Evolutionary conservation across 768 basidiomycete species (phyloP).

Genomic region (Pulveroboletus sp.): DNA sequence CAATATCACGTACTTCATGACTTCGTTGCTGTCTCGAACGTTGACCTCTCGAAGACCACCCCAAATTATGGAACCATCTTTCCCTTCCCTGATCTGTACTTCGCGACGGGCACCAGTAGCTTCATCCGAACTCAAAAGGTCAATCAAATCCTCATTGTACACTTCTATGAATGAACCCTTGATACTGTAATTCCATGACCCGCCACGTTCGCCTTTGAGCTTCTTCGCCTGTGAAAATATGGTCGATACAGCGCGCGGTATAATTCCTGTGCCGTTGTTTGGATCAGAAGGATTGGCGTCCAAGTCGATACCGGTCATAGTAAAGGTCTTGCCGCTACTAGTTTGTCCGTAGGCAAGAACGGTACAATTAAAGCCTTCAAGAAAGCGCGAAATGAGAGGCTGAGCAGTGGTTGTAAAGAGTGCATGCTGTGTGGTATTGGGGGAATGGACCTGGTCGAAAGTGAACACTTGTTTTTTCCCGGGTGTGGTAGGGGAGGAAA

Average conservation of each 20-base stretch:
- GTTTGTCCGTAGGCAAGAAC: slow-evolving; percentile 33
- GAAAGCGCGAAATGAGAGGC: slow-evolving; percentile 79
- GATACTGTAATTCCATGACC: slow-evolving; percentile 70
- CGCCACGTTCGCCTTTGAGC: slow-evolving; percentile 69
- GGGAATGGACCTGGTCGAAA: slow-evolving; percentile 92
- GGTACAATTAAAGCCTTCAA: slow-evolving; percentile 96
- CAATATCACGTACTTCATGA: slow-evolving; percentile 73
- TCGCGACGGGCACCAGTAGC: slow-evolving; percentile 63
- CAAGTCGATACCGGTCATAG: slow-evolving; percentile 94
- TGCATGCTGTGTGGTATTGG: slow-evolving; percentile 77
- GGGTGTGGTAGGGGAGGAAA: slow-evolving; percentile 43
- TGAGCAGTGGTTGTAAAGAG: slow-evolving; percentile 83
- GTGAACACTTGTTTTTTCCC: slow-evolving; percentile 82
- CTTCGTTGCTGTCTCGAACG: slow-evolving; percentile 79
- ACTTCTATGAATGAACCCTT: slow-evolving; percentile 96
- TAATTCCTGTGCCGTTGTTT: slow-evolving; percentile 86
- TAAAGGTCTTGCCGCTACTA: slow-evolving; percentile 49
- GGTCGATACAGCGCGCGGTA: slow-evolving; percentile 86
- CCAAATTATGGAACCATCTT: slow-evolving; percentile 96
- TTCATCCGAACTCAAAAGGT: slow-evolving; percentile 79
- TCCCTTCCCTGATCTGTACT: slow-evolving; percentile 95
- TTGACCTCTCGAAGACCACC: slow-evolving; percentile 88
- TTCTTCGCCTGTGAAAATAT: slow-evolving; percentile 80
- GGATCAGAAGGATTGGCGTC: slow-evolving; percentile 82
- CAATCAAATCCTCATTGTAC: slow-evolving; percentile 98